Evolutionary conservation across 2,329 filamentous ascomycete genomes (phyloP), one percentile per base, ranked within the genome.

Genomic region (Trichoderma cornu-damae): DNA sequence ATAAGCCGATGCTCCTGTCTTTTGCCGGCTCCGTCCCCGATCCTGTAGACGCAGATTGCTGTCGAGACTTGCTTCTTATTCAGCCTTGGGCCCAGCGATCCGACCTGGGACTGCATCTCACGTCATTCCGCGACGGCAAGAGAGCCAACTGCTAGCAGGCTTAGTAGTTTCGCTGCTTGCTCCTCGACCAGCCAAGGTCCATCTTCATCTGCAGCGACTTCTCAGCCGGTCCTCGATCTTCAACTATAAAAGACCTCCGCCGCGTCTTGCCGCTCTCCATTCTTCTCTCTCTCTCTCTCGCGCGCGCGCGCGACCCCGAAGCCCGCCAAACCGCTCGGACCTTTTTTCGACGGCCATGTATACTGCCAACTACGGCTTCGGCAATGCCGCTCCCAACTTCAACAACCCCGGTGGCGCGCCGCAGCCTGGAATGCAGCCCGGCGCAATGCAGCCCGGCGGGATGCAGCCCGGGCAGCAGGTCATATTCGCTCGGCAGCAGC

Each of bases 401-500:
- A 79, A 76, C 74, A 76, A 72, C 69, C 64, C 74, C 70, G 69
- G 76, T 73, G 65, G 69, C 77, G 70, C 77, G 61, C 69, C 67
- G 52, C 71, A 72, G 52, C 67, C 69, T 44, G 73, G 72, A 34
- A 52, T 51, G 28, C 28, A 30, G 28, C n/a, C n/a, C n/a, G n/a
- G n/a, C n/a, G n/a, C n/a, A n/a, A n/a, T n/a, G 57, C 72, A 72
- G 60, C 72, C 70, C 59, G 70, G 68, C 24, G 73, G 72, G 34
- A 58, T 57, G 57, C 72, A 72, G 59, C 72, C 71, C 58, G 70
- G 69, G 55, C 77, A 79, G 66, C 78, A 78, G 69, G 79, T 82
- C 74, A 83, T 84, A 79, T 84, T 81, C 70, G 81, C 81, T 68
- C 71, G 71, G 60, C 73, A 76, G 58, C 79, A 82, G 68, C 80